Conservation (phyloP, 1,284 basidiomycete species). For the Gymnopus androsaceus region DNA sequence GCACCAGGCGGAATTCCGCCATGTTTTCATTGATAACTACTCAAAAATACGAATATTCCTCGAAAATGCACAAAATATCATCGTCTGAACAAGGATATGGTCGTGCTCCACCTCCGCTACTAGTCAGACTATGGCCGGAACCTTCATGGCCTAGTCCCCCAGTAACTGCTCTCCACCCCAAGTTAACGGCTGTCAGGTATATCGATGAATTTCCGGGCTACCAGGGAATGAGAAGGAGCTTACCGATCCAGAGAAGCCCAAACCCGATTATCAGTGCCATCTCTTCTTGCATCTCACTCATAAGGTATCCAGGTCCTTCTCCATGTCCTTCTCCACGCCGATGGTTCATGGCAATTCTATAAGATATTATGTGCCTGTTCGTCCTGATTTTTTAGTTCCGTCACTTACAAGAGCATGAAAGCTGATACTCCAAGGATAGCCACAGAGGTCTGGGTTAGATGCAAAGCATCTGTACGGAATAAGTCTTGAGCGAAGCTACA, state of each 20-base stretch:
- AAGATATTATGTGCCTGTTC: not conserved
- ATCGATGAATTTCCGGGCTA: conserved; percentile 6
- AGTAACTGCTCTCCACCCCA: conserved; percentile 47
- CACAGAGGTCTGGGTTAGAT: conserved; percentile 71
- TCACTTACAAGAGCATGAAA: conserved; percentile 65
- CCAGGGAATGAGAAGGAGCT: not conserved
- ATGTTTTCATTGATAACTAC: too few species aligned
- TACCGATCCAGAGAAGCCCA: conserved; percentile 70
- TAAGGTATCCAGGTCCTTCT: conserved; percentile 51
- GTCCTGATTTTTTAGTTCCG: not conserved
- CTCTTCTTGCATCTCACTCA: conserved; percentile 72
- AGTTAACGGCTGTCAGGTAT: conserved; percentile 36
- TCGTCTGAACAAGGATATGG: conserved; percentile 59
- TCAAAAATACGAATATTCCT: conserved; percentile 69
- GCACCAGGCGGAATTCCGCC: too few species aligned
- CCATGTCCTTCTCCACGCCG: conserved; percentile 39
- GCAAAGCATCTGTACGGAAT: conserved; percentile 56
- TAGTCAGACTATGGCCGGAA: conserved; percentile 4
- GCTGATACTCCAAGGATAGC: conserved; percentile 64
- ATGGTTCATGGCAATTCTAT: conserved; percentile 67
- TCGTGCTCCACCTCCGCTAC: conserved; percentile 23
- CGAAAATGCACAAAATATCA: conserved; percentile 67
- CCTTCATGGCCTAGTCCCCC: conserved; percentile 20
- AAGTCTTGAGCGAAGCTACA: not conserved
- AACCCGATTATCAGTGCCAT: conserved; percentile 66